Evolutionary conservation across 2,329 filamentous ascomycete genomes (phyloP).

Genomic region (Chalaropsis ovoidea): DNA sequence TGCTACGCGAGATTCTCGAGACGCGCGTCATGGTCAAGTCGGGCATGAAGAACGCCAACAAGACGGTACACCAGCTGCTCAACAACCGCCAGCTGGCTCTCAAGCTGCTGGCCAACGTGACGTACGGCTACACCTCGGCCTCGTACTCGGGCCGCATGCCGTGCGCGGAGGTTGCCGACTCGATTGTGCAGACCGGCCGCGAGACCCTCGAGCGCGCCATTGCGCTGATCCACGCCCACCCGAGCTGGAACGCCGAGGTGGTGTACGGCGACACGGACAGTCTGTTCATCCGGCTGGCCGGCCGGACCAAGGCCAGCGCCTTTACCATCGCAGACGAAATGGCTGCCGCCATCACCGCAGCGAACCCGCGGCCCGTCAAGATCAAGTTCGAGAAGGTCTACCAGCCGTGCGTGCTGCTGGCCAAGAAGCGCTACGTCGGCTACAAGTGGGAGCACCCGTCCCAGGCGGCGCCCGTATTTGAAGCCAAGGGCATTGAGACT

Average conservation of each 20-base stretch:
- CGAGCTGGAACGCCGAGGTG: slow-evolving; percentile 86
- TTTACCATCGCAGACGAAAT: slow-evolving; percentile 93
- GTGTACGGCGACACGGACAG: slow-evolving; percentile 98
- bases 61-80: slow-evolving; percentile 57
- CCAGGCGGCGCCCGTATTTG: slow-evolving; percentile 76
- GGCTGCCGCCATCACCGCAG: slow-evolving; percentile 70
- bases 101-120: slow-evolving; percentile 96
- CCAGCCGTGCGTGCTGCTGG: slow-evolving; percentile 82
- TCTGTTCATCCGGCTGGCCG: slow-evolving; percentile 80
- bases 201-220: slow-evolving; percentile 93
- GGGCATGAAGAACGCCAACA: slow-evolving; percentile 52
- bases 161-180: slow-evolving; percentile 94
- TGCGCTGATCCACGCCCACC: slow-evolving; percentile 77
- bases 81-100: slow-evolving; percentile 91
- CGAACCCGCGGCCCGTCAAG: slow-evolving; percentile 85
- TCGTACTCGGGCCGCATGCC: slow-evolving; percentile 97
- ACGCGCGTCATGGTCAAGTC: slow-evolving; percentile 96
- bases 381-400: slow-evolving; percentile 99
- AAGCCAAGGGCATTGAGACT: slow-evolving; percentile 97
- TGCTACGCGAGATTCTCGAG: slow-evolving; percentile 91
- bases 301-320: slow-evolving; percentile 74
- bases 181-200: slow-evolving; percentile 89
- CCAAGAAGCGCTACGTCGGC: slow-evolving; percentile 96
- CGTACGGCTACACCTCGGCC: slow-evolving; percentile 93
- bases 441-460: slow-evolving; percentile 82